Conservation (phyloP, 2,329 filamentous ascomycete species). For the Venturia aucupariae region DNA sequence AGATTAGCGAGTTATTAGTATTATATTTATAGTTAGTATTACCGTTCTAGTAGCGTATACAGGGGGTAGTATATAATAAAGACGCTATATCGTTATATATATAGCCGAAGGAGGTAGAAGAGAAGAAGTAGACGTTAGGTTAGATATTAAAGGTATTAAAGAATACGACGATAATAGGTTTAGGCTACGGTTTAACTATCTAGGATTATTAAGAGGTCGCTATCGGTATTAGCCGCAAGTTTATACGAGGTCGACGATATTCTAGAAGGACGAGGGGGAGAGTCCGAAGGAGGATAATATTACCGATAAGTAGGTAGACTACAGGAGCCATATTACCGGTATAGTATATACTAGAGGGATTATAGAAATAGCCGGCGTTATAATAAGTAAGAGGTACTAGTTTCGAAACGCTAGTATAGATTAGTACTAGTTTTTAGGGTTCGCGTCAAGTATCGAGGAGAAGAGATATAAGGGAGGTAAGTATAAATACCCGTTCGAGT, state of each 20-base stretch:
- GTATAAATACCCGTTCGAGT: constrained; percentile 11
- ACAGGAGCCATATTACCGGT: constrained; percentile 16
- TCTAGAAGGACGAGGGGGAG: constrained; percentile 18
- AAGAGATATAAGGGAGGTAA: constrained; percentile 15
- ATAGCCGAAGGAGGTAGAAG: constrained; percentile 16
- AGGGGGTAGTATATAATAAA: constrained; percentile 17
- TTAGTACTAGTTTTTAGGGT: constrained; percentile 20
- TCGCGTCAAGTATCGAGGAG: constrained; percentile 15
- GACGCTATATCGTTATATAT: constrained; percentile 17
- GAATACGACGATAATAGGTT: too few relatives aligned
- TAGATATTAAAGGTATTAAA: constrained; percentile 16
- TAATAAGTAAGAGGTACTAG: constrained; percentile 15
- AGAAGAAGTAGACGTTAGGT: constrained; percentile 17
- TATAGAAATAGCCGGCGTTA: constrained; percentile 16
- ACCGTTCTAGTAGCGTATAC: too few relatives aligned
- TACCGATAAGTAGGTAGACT: constrained; percentile 16
- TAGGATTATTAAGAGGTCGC: constrained; percentile 18
- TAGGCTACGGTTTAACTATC: too few relatives aligned
- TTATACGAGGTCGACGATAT: constrained; percentile 17
- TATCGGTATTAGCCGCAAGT: constrained; percentile 19
- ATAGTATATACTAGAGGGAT: constrained; percentile 17
- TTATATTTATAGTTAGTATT: constrained; percentile 19
- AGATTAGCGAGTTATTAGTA: constrained; percentile 18
- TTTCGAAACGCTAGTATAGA: constrained; percentile 18
- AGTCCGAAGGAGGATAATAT: constrained; percentile 14